Percentiles rank a stretch among this genome's conserved stretches.
These are phyloP conservation scores for Kuraishia cidri DNA, from an alignment of 805 yeast species.

Conservation along the genomic window DNA sequence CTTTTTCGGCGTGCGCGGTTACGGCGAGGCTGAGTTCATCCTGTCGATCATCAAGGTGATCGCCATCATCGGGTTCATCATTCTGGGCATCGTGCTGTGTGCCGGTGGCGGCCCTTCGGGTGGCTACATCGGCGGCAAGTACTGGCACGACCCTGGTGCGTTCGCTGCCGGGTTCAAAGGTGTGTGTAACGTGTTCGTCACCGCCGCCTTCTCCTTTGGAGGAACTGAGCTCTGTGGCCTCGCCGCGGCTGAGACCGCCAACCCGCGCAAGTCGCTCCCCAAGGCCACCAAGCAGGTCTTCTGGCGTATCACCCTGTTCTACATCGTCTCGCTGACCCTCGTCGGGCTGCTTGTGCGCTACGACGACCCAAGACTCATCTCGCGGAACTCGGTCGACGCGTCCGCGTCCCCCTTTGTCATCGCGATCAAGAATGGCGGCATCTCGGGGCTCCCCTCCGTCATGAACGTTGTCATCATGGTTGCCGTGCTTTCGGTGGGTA, in stretches of 20 bases:
- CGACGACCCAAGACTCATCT: slow-evolving; percentile 37
- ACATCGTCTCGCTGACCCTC: slow-evolving; percentile 41
- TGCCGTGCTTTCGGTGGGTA: slow-evolving; percentile 70
- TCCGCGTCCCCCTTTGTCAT: slow-evolving; percentile 72
- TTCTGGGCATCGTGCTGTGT: slow-evolving; percentile 43
- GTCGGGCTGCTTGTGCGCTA: slow-evolving; percentile 55
- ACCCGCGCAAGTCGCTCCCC: slow-evolving; percentile 54
- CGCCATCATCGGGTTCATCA: slow-evolving; percentile 50
- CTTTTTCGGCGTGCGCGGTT: slow-evolving; percentile 55
- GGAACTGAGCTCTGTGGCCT: slow-evolving; percentile 62
- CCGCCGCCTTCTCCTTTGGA: slow-evolving; percentile 56
- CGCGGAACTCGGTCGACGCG: slow-evolving; percentile 33
- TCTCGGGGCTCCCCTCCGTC: slow-evolving; percentile 58
- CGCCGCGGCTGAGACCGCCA: slow-evolving; percentile 58
- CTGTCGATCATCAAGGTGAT: slow-evolving; percentile 44
- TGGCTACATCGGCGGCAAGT: slow-evolving; percentile 48
- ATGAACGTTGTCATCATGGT: slow-evolving; percentile 68
- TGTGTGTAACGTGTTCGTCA: slow-evolving; percentile 55
- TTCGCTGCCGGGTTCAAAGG: slow-evolving; percentile 48
- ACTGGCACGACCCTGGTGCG: slow-evolving; percentile 56
- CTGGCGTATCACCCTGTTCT: slow-evolving; percentile 54
- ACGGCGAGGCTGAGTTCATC: slow-evolving; percentile 61
- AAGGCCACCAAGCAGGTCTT: slow-evolving; percentile 57
- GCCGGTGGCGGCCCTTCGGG: slow-evolving; percentile 58
- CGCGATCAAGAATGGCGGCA: slow-evolving; percentile 56